Conservation (phyloP, 805 yeast genomes). For the Monosporozyma siamensis region DNA sequence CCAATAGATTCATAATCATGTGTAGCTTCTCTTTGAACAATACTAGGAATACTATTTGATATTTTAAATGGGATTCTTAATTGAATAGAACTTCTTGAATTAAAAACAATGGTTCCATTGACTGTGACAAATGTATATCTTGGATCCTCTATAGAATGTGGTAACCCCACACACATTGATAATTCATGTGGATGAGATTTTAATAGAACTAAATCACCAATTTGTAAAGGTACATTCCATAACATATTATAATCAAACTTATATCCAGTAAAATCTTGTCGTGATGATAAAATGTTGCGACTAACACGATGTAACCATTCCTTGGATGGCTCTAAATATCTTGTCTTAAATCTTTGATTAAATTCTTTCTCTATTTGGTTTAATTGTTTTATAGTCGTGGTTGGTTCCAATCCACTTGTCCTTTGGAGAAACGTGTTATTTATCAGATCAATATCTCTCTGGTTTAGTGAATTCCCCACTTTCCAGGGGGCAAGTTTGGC, state of each 20-base stretch:
- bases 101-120: conserved; percentile 48
- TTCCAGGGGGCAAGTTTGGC: neutral
- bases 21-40: conserved; percentile 14
- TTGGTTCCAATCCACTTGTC: conserved; percentile 24
- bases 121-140: conserved; percentile 48
- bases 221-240: conserved; percentile 5
- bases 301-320: conserved; percentile 12
- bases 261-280: too few species aligned
- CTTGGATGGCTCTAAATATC: conserved; percentile 20
- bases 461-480: neutral
- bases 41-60: conserved; percentile 9
- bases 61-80: conserved; percentile 43
- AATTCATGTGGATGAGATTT: conserved; percentile 37
- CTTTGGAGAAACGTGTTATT: conserved; percentile 16
- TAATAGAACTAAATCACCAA: conserved; percentile 60
- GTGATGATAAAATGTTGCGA: too few species aligned
- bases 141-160: conserved; percentile 40
- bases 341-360: conserved; percentile 12
- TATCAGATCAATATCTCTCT: conserved; percentile 6
- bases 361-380: conserved; percentile 15
- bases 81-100: conserved; percentile 36
- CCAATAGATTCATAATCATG: conserved; percentile 28
- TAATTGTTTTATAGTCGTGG: conserved; percentile 19
- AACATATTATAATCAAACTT: neutral
- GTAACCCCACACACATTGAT: conserved; percentile 47